Base-by-base conservation (phyloP, 2,329 filamentous ascomycete genomes). In the Paecilomyces dactylethromorphus region DNA sequence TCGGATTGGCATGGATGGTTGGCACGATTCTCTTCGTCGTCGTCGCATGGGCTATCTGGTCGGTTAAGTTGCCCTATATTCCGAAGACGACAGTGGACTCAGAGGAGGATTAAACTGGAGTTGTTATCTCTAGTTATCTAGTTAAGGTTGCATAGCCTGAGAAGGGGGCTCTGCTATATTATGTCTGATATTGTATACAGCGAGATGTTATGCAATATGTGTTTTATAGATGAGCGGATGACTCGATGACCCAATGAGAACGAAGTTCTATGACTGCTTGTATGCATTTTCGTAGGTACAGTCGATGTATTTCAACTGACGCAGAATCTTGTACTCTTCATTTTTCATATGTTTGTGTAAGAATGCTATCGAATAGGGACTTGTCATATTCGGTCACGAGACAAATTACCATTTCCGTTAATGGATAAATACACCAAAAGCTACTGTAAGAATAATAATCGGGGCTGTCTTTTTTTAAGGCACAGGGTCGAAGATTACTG, bases 1-100 rank as follows among this genome's bases (percentile, higher is more conserved):
- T 80, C 35, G 80, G 80, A 5, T 60, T 82, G 39, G 79, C 80
- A 0, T 82, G 76, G 71, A 72, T 77, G 65, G 71, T 75, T 2
- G 39, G 39, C 7, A 45, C 39, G 5, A 45, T 45, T n/a, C 39
- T 45, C 6, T 45, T 45, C 39, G 39, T 45, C 39, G 32, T 62
- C 35, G 58, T 62, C 29, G 60, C 53, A 18, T 26, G 53, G 31
- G 57, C 60, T 18, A 58, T 62, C 8, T 62, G 60, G 60, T 29
- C 53, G 5, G 53, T 54, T n/a, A 54, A 32, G 32, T 33, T 33
- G 26, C 53, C 53, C 2, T 21, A 29, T 15, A 18, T 54, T 5
- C 26, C 31, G 12, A 54, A 54, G 33, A 22, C 18, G 5, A 21
- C 53, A 12, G 22, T 32, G 1, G 53, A 54, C 11, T 31, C 31